A percentile compares a stretch with the other conserved stretches of the same genome.
Evolutionary conservation across 805 yeast species (phyloP).

Genomic region (Candida multigemmis): DNA sequence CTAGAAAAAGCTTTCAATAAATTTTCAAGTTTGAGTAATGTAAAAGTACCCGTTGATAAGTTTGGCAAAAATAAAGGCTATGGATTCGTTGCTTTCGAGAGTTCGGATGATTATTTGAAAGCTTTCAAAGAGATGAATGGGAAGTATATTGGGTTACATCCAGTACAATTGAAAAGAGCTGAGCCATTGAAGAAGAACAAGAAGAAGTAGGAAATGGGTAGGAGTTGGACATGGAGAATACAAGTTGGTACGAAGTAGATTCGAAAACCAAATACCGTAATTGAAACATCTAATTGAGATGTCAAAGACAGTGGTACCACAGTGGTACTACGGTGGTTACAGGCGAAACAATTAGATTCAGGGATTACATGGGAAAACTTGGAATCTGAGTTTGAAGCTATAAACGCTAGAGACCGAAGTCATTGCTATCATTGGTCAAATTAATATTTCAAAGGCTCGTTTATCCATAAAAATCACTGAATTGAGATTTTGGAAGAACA

Average conservation of each 20-base stretch:
- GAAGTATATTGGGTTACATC: conserved; percentile 66
- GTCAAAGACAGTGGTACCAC: too few relatives aligned
- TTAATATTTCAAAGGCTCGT: too few relatives aligned
- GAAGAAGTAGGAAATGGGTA: neutral
- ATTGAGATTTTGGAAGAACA: too few relatives aligned
- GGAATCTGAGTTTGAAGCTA: conserved; percentile 1
- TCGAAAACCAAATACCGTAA: too few relatives aligned
- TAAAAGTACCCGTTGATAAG: conserved; percentile 48
- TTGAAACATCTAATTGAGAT: too few relatives aligned
- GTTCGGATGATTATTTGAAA: conserved; percentile 55
- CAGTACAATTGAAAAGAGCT: conserved; percentile 61
- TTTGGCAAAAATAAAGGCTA: conserved; percentile 50
- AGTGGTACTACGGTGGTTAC: too few relatives aligned
- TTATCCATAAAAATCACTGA: too few relatives aligned
- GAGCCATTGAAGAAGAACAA: conserved; percentile 15
- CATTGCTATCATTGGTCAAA: too few relatives aligned
- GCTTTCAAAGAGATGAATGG: conserved; percentile 75
- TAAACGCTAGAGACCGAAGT: neutral
- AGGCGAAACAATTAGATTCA: too few relatives aligned
- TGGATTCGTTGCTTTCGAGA: conserved; percentile 65
- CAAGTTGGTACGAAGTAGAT: neutral
- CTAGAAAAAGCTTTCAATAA: conserved; percentile 45
- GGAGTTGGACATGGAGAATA: neutral
- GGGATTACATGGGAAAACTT: too few relatives aligned
- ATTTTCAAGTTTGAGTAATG: conserved; percentile 48